Conservation (phyloP, 2,329 filamentous ascomycete species). For the Sporothrix phasma region DNA sequence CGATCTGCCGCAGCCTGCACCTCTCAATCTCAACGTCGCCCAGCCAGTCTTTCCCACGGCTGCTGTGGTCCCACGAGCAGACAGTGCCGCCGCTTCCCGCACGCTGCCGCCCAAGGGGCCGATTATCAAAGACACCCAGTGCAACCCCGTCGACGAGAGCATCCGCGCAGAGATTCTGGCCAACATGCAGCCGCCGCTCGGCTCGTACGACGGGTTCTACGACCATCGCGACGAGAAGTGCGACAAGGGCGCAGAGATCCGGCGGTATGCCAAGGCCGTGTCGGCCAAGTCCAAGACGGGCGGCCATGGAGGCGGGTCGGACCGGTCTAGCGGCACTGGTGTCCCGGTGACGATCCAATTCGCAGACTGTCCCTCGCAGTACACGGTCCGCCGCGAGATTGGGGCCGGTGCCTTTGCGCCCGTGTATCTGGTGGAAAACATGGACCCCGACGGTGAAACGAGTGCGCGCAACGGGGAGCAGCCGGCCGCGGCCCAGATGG, state of each 20-base stretch:
- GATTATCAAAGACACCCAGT: constrained; percentile 71
- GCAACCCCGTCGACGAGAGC: constrained; percentile 77
- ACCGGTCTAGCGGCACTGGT: constrained; percentile 49
- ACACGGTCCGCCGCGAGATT: constrained; percentile 73
- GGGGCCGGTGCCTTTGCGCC: constrained; percentile 92
- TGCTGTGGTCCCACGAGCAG: constrained; percentile 19
- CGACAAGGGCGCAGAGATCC: constrained; percentile 64
- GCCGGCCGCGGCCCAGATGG: constrained; percentile 36
- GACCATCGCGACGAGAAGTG: constrained; percentile 56
- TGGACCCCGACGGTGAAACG: constrained; percentile 36
- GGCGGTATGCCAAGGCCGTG: constrained; percentile 64
- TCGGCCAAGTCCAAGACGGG: constrained; percentile 49
- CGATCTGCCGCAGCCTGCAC: constrained; percentile 6
- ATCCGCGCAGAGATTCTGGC: constrained; percentile 66
- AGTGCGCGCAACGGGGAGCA: constrained; percentile 34
- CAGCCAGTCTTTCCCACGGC: constrained; percentile 40
- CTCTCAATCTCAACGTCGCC: constrained; percentile 20
- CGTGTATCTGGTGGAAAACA: constrained; percentile 80
- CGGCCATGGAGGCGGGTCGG: constrained; percentile 38
- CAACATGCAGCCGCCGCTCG: constrained; percentile 62
- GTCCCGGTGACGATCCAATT: constrained; percentile 59
- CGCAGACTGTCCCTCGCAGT: constrained; percentile 52
- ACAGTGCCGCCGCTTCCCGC: constrained; percentile 21
- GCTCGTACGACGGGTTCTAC: constrained; percentile 68
- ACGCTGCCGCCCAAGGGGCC: constrained; percentile 44